These are phyloP conservation scores for Dactylorhiza incarnata DNA, from an alignment of 106 monocot genomes.

Conservation along the genomic window DNA sequence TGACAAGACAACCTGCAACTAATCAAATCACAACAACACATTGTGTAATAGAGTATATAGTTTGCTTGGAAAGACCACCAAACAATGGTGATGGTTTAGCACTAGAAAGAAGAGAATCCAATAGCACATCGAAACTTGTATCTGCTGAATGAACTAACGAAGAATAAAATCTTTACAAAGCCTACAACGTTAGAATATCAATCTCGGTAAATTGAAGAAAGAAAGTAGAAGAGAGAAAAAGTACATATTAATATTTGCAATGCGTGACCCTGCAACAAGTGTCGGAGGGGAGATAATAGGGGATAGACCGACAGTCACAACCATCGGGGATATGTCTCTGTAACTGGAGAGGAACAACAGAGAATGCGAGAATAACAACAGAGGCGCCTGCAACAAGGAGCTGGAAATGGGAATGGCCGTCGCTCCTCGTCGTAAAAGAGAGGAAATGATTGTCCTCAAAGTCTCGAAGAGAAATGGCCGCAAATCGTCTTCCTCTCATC, in stretches of 20 bases:
- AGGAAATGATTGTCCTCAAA: too few relatives aligned
- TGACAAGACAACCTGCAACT: too few relatives aligned
- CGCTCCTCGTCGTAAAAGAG: too few relatives aligned
- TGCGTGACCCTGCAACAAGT: conserved; percentile 90
- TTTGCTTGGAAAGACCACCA: conserved; percentile 91
- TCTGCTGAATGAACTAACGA: conserved; percentile 77
- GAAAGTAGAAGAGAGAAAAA: neutral
- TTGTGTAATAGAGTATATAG: conserved; percentile 85
- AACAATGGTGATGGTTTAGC: conserved; percentile 80
- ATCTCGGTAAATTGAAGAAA: conserved; percentile 7
- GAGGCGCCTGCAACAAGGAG: too few relatives aligned
- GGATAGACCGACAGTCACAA: too few relatives aligned
- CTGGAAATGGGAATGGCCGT: too few relatives aligned
- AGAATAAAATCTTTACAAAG: conserved; percentile 84
- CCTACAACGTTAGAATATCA: conserved; percentile 35
- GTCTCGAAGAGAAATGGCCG: too few relatives aligned
- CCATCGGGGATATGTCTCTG: too few relatives aligned
- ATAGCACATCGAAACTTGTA: conserved; percentile 80
- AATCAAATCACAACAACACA: conserved; percentile 97
- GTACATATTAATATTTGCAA: conserved; percentile 48
- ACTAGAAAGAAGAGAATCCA: conserved; percentile 89
- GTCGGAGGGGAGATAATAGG: too few relatives aligned
- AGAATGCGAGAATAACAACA: too few relatives aligned
- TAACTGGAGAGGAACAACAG: too few relatives aligned
- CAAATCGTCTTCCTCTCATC: too few relatives aligned